phyloP scores from a whole-genome alignment of 108 stramenopile genomes.

The Chaetoceros muelleri region DNA sequence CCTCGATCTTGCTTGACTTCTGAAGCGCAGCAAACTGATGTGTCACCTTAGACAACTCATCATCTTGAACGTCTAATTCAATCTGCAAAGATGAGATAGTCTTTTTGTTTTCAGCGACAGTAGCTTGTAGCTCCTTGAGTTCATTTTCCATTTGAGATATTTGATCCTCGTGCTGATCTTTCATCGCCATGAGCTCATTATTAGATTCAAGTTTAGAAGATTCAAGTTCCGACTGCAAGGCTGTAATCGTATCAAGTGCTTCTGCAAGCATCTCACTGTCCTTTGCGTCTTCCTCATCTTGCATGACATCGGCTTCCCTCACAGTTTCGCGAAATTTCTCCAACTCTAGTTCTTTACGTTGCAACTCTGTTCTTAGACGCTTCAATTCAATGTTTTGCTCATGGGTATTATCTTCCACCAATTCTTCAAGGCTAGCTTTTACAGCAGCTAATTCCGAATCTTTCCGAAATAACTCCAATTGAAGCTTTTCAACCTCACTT shows the following conservation, averaged over 20 bases:
- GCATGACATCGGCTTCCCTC: neutral
- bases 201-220: neutral
- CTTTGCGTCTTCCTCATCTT: neutral
- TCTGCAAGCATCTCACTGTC: neutral
- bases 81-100: too few relatives aligned
- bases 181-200: neutral
- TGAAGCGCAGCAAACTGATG: too few relatives aligned
- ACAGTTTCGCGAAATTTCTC: neutral
- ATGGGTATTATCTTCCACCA: slow-evolving; percentile 1
- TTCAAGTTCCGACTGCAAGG: neutral
- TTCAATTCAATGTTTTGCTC: neutral
- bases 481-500: slow-evolving; percentile 12
- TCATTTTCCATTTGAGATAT: neutral
- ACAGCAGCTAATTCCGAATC: slow-evolving; percentile 50
- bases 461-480: slow-evolving; percentile 45
- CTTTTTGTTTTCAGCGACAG: neutral
- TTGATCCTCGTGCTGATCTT: neutral
- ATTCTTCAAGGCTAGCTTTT: slow-evolving; percentile 23
- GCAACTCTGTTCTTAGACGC: neutral
- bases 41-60: too few relatives aligned
- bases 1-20: too few relatives aligned
- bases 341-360: neutral
- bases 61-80: too few relatives aligned
- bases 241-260: neutral
- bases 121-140: neutral